Base-by-base conservation (phyloP, 176 grass and related monocot species). In the Calamus simplicifolius region DNA sequence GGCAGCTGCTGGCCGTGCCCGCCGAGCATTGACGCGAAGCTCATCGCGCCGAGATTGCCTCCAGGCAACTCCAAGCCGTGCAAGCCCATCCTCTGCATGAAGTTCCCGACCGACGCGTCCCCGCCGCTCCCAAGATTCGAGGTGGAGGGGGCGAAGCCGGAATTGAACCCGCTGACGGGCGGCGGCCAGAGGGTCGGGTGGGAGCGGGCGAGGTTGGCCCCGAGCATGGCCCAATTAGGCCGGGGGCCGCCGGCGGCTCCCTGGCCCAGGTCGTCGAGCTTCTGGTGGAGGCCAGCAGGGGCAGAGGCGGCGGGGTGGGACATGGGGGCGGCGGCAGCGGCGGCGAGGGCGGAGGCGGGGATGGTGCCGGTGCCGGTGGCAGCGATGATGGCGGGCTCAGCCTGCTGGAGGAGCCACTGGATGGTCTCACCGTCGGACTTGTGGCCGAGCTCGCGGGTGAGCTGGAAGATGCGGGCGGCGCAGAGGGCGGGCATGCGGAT, bases 401-500 rank as follows among this genome's bases (percentile, higher is more conserved):
- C 86, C 63, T 89, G 86, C 86, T 89, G 86, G 38, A 89, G 71
- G 52, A 89, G 86, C 86, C 86, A 89, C 81, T 89, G 86, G 28
- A 89, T 79, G 14, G 86, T 89, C 86, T 89, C 86, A n/a, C 86
- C 86, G 67, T 89, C 86, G 23, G 86, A 89, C 75, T 89, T 89
- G 63, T 89, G 86, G 19, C 86, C 86, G 4, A 89, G 72, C 72
- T 89, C 86, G 63, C 86, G 18, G 35, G 86, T 89, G 16, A 89
- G 63, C 86, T 89, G 86, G 57, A 89, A 89, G 81, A 89, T 89
- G 71, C 86, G 74, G 5, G 86, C 86, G 15, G 86, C 86, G 78
- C 86, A 89, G 50, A 89, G 81, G 54, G 86, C 86, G 28, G 86
- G 86, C 86, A 89, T 89, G 71, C 86, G 81, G 78, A 89, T 85